Conservation (phyloP, 352 stramenopile species). For the Phytophthora nicotianae region DNA sequence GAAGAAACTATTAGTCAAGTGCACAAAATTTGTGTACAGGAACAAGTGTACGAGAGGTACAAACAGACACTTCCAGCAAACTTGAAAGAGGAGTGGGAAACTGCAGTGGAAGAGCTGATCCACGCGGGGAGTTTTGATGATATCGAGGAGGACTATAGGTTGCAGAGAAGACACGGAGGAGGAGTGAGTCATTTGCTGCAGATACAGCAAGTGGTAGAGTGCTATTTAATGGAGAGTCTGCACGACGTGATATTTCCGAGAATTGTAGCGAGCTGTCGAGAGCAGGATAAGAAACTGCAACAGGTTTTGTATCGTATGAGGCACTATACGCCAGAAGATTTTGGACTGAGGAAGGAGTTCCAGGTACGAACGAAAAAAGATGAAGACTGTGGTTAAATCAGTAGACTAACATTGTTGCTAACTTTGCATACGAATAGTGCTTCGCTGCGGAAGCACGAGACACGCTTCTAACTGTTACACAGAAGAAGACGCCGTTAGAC, state of each 20-base stretch:
- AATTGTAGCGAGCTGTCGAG: constrained; percentile 49
- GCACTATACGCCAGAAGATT: constrained; percentile 68
- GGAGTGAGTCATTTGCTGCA: constrained; percentile 52
- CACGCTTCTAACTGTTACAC: constrained; percentile 37
- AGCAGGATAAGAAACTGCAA: constrained; percentile 54
- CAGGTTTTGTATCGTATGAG: constrained; percentile 55
- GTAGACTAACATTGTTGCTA: not conserved
- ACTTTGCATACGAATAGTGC: constrained; percentile 30
- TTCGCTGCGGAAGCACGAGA: constrained; percentile 48
- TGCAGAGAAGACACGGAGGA: constrained; percentile 23
- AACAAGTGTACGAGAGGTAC: constrained; percentile 53
- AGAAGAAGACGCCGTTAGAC: constrained; percentile 70
- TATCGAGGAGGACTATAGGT: constrained; percentile 28
- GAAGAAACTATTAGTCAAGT: constrained; percentile 70
- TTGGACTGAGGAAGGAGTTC: constrained; percentile 72
- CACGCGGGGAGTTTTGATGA: constrained; percentile 56
- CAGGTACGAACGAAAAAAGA: constrained; percentile 47
- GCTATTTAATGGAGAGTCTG: constrained; percentile 78
- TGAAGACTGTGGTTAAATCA: not conserved
- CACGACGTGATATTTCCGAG: constrained; percentile 61
- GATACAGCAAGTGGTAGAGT: constrained; percentile 84
- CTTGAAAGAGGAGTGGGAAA: constrained; percentile 61
- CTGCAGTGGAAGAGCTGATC: constrained; percentile 60
- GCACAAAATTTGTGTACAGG: constrained; percentile 54
- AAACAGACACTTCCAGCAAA: constrained; percentile 48